These are phyloP conservation scores for Oxalis stricta DNA, from an alignment of 441 rosid genomes.

Conservation along the genomic window DNA sequence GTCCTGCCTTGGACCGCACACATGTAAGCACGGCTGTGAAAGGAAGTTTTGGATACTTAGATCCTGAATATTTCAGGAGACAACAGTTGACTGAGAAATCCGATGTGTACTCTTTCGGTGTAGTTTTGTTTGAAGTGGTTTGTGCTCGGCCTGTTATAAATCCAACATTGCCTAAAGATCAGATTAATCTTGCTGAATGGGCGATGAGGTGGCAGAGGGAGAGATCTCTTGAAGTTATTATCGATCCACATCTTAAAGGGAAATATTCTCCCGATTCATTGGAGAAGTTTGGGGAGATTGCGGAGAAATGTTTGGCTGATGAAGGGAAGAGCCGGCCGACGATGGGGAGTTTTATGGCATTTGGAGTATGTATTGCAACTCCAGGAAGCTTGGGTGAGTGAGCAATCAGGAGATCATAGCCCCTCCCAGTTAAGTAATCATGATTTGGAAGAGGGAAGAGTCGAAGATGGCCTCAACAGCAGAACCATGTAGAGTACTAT, in stretches of 20 bases:
- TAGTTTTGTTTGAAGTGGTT: slow-evolving; percentile 64
- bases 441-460: slow-evolving; percentile 14
- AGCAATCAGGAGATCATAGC: slow-evolving; percentile 20
- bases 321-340: slow-evolving; percentile 73
- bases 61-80: slow-evolving; percentile 73
- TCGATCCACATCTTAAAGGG: slow-evolving; percentile 42
- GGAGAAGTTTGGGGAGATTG: slow-evolving; percentile 76
- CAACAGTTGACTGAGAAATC: slow-evolving; percentile 88
- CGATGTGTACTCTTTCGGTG: slow-evolving; percentile 79
- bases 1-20: slow-evolving; percentile 69
- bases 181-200: slow-evolving; percentile 93
- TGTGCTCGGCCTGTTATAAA: slow-evolving; percentile 84
- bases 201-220: slow-evolving; percentile 69
- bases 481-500: too few relatives aligned
- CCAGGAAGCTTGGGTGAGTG: slow-evolving; percentile 54
- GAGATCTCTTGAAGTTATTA: slow-evolving; percentile 48
- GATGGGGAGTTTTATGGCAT: slow-evolving; percentile 85
- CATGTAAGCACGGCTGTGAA: slow-evolving; percentile 91
- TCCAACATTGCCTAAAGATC: slow-evolving; percentile 74
- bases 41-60: slow-evolving; percentile 87
- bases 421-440: slow-evolving; percentile 27
- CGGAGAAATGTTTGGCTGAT: slow-evolving; percentile 73
- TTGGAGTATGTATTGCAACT: slow-evolving; percentile 71
- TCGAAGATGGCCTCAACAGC: slow-evolving; percentile 8
- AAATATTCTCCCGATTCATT: slow-evolving; percentile 43